phyloP scores from a whole-genome alignment of 805 yeast genomes.

The Schwanniomyces polymorphus region DNA sequence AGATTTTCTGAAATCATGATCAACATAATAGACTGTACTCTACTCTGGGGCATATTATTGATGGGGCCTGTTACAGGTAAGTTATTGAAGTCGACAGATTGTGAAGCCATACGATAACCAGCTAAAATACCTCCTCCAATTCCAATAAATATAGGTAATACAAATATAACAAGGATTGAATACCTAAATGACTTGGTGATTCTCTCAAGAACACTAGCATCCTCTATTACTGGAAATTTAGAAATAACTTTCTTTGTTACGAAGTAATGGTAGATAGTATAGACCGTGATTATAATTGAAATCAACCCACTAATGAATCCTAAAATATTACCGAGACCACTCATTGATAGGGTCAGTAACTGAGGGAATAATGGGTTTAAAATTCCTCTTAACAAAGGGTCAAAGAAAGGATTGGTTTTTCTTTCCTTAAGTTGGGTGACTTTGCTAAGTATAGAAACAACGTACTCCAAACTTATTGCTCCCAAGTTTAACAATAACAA shows the following conservation, averaged over 20 bases:
- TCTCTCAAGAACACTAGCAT: constrained; percentile 10
- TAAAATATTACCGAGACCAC: not conserved
- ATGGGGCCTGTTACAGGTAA: not conserved
- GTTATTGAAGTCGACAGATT: not conserved
- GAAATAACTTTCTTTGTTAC: constrained; percentile 25
- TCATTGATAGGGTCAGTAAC: not conserved
- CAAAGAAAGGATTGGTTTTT: not conserved
- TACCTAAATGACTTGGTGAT: constrained; percentile 21
- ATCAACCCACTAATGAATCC: constrained; percentile 3
- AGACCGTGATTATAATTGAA: constrained; percentile 12
- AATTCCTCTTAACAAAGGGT: not conserved
- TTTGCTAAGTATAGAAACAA: not conserved
- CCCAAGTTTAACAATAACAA: constrained; percentile 3
- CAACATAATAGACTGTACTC: not conserved
- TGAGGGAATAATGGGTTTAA: not conserved
- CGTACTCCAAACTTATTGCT: not conserved
- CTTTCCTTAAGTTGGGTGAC: not conserved
- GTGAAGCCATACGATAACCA: not conserved
- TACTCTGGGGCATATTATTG: not conserved
- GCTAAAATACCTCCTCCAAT: not conserved
- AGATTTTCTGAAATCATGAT: not conserved
- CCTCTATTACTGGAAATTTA: constrained; percentile 22
- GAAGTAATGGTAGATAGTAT: constrained; percentile 18
- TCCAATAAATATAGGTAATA: constrained; percentile 18
- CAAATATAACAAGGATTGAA: constrained; percentile 25